Evolutionary conservation across 768 basidiomycete genomes (phyloP), one percentile per base, ranked within the genome.

Genomic region (Podaxis rugospora): DNA sequence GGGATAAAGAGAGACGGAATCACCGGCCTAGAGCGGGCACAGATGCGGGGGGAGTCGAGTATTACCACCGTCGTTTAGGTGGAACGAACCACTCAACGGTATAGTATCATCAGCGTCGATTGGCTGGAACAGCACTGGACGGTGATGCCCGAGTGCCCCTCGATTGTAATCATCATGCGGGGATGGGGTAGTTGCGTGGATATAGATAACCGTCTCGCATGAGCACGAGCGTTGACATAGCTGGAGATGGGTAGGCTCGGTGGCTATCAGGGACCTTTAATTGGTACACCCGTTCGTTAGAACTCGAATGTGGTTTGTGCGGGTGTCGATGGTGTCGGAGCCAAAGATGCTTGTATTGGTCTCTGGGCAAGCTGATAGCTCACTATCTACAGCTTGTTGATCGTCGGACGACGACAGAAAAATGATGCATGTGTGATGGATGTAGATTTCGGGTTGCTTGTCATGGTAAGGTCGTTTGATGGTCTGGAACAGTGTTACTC

Each of bases 261-360:
- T 54, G 52, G 52, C 28, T 21, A n/a, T 46, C 23, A 47, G 11
- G 21, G 13, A 4, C 47, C 42, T 44, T 44, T 49, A 37, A 54
- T 37, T 54, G 52, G 37, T 13, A 39, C 36, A 11, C 47, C 21
- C 13, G 18, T 2, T 35, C 9, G 21, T 54, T 4, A 37, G 52
- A 25, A 39, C 6, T 18, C 10, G 18, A 44, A 21, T 21, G 40
- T 42, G 40, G n/a, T 32, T 53, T 32, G 28, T 55, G 3, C 35
- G 49, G 36, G 49, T 49, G 16, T 50, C 57, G 57, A 57, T 57
- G 57, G 39, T 50, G 57, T 57, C 57, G 57, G 57, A 57, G 16
- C 25, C 32, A 36, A 9, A 13, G 18, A 13, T 14, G 40, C 18
- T 25, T 16, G 18, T 49, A 9, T 16, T 6, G 32, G 44, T n/a